phyloP scores from a whole-genome alignment of 1,284 basidiomycete genomes.

The Trichosporon sp. region DNA sequence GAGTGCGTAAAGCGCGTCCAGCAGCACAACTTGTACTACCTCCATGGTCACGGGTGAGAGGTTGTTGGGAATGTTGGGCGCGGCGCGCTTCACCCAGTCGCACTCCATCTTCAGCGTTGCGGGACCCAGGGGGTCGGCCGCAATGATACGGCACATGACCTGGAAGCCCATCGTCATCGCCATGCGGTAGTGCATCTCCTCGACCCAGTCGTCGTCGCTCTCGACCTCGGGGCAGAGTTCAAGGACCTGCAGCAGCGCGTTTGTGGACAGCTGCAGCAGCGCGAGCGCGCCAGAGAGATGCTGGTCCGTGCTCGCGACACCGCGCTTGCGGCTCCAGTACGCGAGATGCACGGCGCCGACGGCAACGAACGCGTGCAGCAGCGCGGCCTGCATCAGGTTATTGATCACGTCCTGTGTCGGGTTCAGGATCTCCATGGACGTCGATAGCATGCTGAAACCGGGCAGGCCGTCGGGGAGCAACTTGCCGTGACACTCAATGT shows the following conservation, averaged over 20 bases:
- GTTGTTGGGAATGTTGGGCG: not conserved
- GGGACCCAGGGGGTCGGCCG: slow-evolving; percentile 19
- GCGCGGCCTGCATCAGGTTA: slow-evolving; percentile 21
- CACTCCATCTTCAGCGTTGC: slow-evolving; percentile 20
- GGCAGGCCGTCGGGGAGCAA: slow-evolving; percentile 17
- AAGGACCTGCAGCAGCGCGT: slow-evolving; percentile 22
- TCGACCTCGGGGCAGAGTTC: not conserved
- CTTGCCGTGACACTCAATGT: slow-evolving; percentile 27
- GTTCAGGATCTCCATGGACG: not conserved
- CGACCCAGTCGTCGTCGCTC: slow-evolving; percentile 18
- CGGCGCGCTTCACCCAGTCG: slow-evolving; percentile 13
- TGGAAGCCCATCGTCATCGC: slow-evolving; percentile 20
- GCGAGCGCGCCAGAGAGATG: slow-evolving; percentile 21
- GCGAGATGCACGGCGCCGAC: slow-evolving; percentile 25
- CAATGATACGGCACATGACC: slow-evolving; percentile 19
- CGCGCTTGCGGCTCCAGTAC: slow-evolving; percentile 25
- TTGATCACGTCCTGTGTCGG: slow-evolving; percentile 6
- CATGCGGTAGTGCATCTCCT: slow-evolving; percentile 23
- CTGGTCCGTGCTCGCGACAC: slow-evolving; percentile 19
- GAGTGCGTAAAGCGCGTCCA: slow-evolving; percentile 20
- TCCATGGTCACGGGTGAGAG: slow-evolving; percentile 11
- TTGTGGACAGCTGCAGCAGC: slow-evolving; percentile 22
- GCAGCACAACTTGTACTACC: slow-evolving; percentile 17
- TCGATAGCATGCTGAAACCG: slow-evolving; percentile 15
- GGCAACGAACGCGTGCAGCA: slow-evolving; percentile 26